Conservation (phyloP, 345 rosid genomes). For the Citrus maxima region DNA sequence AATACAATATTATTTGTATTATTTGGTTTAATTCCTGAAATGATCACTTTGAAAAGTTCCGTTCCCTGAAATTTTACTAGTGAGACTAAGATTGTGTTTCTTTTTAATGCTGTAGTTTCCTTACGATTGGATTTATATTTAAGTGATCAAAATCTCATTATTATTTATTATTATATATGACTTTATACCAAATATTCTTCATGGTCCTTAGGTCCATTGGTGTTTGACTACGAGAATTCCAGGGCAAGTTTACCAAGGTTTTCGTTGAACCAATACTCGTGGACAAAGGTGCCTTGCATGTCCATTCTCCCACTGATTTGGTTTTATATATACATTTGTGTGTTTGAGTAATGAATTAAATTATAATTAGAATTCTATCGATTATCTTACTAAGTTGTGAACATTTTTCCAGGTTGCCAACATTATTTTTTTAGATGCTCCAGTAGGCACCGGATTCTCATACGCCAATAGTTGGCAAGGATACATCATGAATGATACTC, state of each 20-base stretch:
- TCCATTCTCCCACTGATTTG: not conserved
- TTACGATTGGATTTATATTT: no score
- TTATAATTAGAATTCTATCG: not conserved
- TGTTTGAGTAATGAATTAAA: not conserved
- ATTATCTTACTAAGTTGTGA: not conserved
- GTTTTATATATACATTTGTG: not conserved
- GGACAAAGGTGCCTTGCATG: conserved; percentile 26
- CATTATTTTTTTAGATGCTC: conserved; percentile 34
- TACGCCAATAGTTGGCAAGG: conserved; percentile 24
- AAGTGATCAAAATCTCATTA: not conserved
- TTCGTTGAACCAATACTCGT: conserved; percentile 21
- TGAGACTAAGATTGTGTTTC: no score
- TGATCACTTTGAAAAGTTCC: no score
- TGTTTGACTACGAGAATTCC: conserved; percentile 22
- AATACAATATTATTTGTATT: no score
- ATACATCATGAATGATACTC: conserved; percentile 9
- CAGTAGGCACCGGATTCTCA: conserved; percentile 41
- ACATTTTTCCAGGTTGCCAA: conserved; percentile 26
- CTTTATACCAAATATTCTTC: not conserved
- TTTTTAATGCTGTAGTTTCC: not conserved
- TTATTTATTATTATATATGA: not conserved
- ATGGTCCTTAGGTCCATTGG: conserved; percentile 26
- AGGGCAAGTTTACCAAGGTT: conserved; percentile 15
- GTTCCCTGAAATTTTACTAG: no score
- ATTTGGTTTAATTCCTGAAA: no score